Percentiles rank a stretch among this genome's conserved stretches.
These are phyloP conservation scores for Scortechinia acanthostroma DNA, from an alignment of 2,329 filamentous ascomycete species.

Conservation along the genomic window DNA sequence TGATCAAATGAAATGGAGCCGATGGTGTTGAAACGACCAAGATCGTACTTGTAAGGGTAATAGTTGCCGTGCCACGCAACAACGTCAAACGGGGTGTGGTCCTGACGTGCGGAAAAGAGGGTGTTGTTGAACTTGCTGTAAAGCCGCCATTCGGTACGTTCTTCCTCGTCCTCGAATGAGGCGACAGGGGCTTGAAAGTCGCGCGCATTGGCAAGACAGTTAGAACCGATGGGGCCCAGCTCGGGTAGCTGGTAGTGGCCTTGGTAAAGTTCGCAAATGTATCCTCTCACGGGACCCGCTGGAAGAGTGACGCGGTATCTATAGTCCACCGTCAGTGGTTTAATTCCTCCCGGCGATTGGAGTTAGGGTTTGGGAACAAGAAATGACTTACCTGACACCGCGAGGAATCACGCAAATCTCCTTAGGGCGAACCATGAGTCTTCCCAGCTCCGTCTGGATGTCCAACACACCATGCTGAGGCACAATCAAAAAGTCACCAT, in stretches of 20 bases:
- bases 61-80: constrained; percentile 56
- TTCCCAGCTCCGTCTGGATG: constrained; percentile 49
- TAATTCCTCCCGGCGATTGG: too few relatives aligned
- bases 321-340: too few relatives aligned
- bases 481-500: constrained; percentile 52
- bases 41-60: constrained; percentile 53
- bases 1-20: constrained; percentile 29
- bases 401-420: constrained; percentile 51
- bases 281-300: constrained; percentile 22
- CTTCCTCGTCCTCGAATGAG: constrained; percentile 27
- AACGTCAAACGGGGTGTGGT: constrained; percentile 51
- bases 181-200: constrained; percentile 49
- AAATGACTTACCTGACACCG: constrained; percentile 38
- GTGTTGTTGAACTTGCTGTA: constrained; percentile 38
- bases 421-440: constrained; percentile 42
- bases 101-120: constrained; percentile 42
- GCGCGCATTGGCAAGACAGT: constrained; percentile 41
- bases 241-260: constrained; percentile 42
- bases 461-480: constrained; percentile 48
- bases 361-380: constrained; percentile 32
- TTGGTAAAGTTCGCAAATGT: constrained; percentile 45
- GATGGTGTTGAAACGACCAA: constrained; percentile 49
- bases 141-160: not conserved
- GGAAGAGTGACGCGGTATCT: constrained; percentile 2
- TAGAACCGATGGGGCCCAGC: constrained; percentile 42